Base-by-base conservation (phyloP, 192 early-diverging fungal genomes). In the Entrophospora sp. region DNA sequence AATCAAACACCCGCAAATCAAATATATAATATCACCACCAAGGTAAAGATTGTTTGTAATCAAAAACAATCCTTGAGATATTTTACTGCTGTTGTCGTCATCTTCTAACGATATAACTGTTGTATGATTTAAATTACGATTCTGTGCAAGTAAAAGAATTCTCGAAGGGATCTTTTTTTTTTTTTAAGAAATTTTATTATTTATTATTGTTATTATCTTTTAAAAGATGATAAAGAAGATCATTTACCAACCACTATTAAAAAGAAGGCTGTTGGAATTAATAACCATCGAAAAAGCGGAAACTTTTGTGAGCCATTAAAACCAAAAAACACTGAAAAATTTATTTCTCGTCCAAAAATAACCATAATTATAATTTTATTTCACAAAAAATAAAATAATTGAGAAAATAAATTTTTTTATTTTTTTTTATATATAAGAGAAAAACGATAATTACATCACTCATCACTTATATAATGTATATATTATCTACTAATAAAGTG, bases 181-280 rank as follows among this genome's bases (percentile, higher is more conserved):
- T 24, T 5, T 20, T 18, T 20, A 22, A 35, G 5, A 18, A 32
- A 37, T 57, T 24, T 1, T 8, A 57, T 24, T n/a, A n/a, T n/a
- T n/a, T n/a, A n/a, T n/a, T n/a, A n/a, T n/a, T n/a, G n/a, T n/a
- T n/a, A n/a, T n/a, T n/a, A n/a, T n/a, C n/a, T n/a, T n/a, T n/a
- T n/a, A n/a, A 14, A 22, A 31, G 28, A 12, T 31, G 14, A 22
- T 12, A 57, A 22, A 57, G 20, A 57, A 36, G 12, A 57, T 30
- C 12, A 57, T 20, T 24, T 25, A 37, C 55, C 20, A 36, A 57
- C 55, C 10, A 35, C 55, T 34, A 34, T 57, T 22, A 57, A 57
- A 57, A 57, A 57, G 55, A 57, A 36, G 37, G 55, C 55, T 4
- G 37, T 36, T 12, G 34, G n/a, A 9, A 57, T 28, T 18, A 57